Evolutionary conservation across 352 stramenopile species (phyloP).

Genomic region (Paralagenidium karlingii): DNA sequence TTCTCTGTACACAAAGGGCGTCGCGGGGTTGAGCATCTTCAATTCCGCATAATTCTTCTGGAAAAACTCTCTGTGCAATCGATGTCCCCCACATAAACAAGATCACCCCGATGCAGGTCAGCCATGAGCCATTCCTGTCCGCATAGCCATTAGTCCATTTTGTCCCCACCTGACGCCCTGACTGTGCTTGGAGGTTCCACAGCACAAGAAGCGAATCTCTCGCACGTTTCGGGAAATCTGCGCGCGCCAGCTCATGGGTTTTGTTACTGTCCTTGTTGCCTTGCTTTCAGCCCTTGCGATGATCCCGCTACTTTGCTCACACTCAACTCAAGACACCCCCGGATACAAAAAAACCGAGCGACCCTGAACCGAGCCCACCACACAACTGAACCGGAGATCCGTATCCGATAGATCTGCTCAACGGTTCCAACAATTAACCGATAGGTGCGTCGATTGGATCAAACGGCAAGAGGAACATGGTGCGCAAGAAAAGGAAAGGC

Average conservation of each 20-base stretch:
- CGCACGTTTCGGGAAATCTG: slow-evolving; percentile 80
- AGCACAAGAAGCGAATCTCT: slow-evolving; percentile 76
- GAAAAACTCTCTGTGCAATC: slow-evolving; percentile 54
- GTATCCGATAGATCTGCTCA: too few species aligned
- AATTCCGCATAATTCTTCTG: slow-evolving; percentile 79
- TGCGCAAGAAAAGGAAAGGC: slow-evolving; percentile 72
- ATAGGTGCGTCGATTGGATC: too few species aligned
- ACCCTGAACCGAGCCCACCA: too few species aligned
- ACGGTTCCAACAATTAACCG: too few species aligned
- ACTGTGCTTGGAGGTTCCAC: slow-evolving; percentile 76
- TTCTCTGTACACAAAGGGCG: slow-evolving; percentile 77
- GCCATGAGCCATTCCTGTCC: not conserved
- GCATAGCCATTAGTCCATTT: not conserved
- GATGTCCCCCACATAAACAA: not conserved
- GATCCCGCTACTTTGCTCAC: too few species aligned
- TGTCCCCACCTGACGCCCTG: slow-evolving; percentile 52
- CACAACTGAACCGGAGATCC: too few species aligned
- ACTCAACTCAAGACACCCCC: too few species aligned
- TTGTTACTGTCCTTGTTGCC: slow-evolving; percentile 1
- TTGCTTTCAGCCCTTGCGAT: too few species aligned
- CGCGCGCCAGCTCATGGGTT: slow-evolving; percentile 80
- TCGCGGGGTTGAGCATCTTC: slow-evolving; percentile 81
- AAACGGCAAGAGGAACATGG: too few species aligned
- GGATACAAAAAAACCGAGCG: too few species aligned
- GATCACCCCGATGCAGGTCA: not conserved